phyloP scores from a whole-genome alignment of 2,329 filamentous ascomycete genomes.

The Aspergillus sp. region DNA sequence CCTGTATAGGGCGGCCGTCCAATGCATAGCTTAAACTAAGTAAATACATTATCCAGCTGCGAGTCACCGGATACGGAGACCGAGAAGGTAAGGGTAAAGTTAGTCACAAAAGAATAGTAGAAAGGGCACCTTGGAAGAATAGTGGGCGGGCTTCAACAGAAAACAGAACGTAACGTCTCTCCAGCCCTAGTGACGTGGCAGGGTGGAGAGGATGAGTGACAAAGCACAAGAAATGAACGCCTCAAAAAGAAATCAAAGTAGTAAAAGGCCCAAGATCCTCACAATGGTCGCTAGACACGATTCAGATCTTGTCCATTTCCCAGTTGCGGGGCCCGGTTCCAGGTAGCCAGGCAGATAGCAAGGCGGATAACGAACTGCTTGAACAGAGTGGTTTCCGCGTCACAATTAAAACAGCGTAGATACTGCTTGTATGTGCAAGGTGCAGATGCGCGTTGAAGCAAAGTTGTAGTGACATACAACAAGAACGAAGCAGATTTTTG shows the following conservation, averaged over 20 bases:
- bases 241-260: conserved; percentile 15
- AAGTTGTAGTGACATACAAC: conserved; percentile 22
- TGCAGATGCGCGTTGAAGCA: conserved; percentile 20
- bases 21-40: conserved; percentile 27
- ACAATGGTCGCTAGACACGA: conserved; percentile 32
- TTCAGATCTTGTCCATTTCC: conserved; percentile 9
- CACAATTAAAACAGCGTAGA: conserved; percentile 15
- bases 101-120: conserved; percentile 13
- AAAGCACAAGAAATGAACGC: conserved; percentile 32
- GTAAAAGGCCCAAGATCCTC: conserved; percentile 17
- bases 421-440: conserved; percentile 34
- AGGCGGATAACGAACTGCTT: background rate
- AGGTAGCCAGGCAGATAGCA: conserved; percentile 2
- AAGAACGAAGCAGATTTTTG: conserved; percentile 24
- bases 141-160: conserved; percentile 23
- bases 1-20: conserved; percentile 8
- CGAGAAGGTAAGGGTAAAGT: conserved; percentile 22
- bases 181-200: conserved; percentile 43
- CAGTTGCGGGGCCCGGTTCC: conserved; percentile 10
- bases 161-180: conserved; percentile 25
- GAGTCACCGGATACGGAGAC: conserved; percentile 29
- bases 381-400: conserved; percentile 1
- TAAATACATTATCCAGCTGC: conserved; percentile 42
- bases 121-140: conserved; percentile 15
- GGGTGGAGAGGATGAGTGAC: conserved; percentile 31